phyloP scores from a whole-genome alignment of 306 rosid species.

The Spatholobus suberectus region DNA sequence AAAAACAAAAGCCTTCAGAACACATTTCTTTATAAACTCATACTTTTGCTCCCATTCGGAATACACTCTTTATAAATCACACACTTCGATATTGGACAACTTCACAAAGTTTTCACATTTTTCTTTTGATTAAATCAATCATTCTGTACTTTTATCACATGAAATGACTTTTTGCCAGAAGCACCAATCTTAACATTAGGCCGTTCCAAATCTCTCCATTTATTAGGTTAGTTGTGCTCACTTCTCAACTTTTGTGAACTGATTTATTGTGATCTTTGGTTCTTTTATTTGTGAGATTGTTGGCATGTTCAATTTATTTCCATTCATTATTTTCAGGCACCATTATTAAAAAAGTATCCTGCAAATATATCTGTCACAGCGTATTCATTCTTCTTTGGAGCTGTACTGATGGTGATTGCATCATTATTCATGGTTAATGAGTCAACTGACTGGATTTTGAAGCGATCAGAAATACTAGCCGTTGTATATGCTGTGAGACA shows the following conservation, averaged over 20 bases:
- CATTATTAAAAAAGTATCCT: constrained; percentile 74
- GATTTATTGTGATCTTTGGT: neutral
- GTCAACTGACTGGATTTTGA: constrained; percentile 77
- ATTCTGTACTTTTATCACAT: constrained; percentile 1
- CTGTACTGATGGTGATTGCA: constrained; percentile 63
- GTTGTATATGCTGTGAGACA: constrained; percentile 81
- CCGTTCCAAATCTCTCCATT: neutral
- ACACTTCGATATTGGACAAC: constrained; percentile 2
- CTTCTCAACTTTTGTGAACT: constrained; percentile 18
- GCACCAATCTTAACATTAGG: neutral
- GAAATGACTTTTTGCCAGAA: neutral
- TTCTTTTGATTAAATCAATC: neutral
- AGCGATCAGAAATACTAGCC: constrained; percentile 74
- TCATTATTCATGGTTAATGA: constrained; percentile 58
- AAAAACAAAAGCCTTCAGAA: neutral
- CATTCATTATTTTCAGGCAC: constrained; percentile 69
- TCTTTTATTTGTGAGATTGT: constrained; percentile 28
- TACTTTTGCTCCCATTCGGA: neutral
- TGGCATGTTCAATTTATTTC: neutral
- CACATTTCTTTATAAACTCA: neutral
- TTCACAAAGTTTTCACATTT: constrained; percentile 2
- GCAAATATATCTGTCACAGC: constrained; percentile 85
- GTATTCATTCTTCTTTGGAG: constrained; percentile 77
- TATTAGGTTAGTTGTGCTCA: constrained; percentile 12
- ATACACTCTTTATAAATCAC: no score